Conservation (phyloP, 257 asterid genomes). For the Anisodus tanguticus region DNA sequence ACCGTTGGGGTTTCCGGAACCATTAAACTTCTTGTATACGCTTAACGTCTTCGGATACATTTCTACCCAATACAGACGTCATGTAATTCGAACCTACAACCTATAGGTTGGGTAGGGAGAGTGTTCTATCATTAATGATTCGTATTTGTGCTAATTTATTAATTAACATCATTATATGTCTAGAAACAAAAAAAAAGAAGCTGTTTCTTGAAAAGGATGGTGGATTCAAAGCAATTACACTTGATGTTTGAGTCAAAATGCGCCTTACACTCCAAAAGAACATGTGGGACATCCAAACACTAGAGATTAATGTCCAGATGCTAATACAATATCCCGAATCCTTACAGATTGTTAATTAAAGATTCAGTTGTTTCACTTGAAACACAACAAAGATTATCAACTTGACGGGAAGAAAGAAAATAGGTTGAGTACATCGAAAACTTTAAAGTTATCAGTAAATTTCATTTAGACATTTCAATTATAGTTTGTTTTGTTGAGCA, state of each 20-base stretch:
- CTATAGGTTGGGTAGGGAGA: neutral
- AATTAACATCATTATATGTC: neutral
- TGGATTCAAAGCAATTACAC: neutral
- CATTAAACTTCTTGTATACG: too few relatives aligned
- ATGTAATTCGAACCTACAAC: neutral
- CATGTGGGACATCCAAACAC: neutral
- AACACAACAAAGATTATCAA: neutral
- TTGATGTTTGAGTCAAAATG: neutral
- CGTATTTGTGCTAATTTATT: neutral
- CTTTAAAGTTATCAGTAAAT: too few relatives aligned
- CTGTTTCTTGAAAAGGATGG: neutral
- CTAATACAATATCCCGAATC: neutral
- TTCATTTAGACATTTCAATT: too few relatives aligned
- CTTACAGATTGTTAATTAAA: neutral
- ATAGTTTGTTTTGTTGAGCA: too few relatives aligned
- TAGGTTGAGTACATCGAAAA: too few relatives aligned
- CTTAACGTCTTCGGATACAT: too few relatives aligned
- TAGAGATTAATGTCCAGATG: neutral
- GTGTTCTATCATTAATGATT: neutral
- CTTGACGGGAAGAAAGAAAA: neutral
- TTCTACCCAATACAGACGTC: neutral
- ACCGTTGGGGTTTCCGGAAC: too few relatives aligned
- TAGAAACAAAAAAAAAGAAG: neutral
- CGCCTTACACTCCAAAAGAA: neutral
- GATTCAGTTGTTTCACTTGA: neutral